Base-by-base conservation (phyloP, 176 grass and related monocot species). In the Carex scoparia region DNA sequence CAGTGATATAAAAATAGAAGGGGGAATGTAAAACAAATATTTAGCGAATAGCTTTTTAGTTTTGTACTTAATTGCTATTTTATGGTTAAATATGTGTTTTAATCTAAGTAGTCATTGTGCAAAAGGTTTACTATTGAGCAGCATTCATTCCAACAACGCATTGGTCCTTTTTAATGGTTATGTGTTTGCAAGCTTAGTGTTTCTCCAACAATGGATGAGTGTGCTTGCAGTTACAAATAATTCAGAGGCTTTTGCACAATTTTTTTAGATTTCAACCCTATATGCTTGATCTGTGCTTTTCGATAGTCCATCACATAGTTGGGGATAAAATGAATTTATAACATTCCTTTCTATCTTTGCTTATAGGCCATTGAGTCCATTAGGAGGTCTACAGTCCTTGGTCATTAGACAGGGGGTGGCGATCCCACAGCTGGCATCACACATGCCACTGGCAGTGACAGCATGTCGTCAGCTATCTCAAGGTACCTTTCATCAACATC, bases 381-480 rank as follows among this genome's bases (percentile, higher is more conserved):
- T 95, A 58, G 85, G 85, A 15, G 83, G 81, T 74, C 62, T 33
- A 33, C 81, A 85, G 28, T 87, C 89, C 30, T 76, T 90, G 49
- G 86, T 86, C 82, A 86, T 89, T 33, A 51, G 65, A 15, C 86
- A 86, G 53, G 54, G 77, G 73, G 44, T 68, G 75, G 59, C 74
- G 62, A 66, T 35, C 53, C 82, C 85, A 55, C 84, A 86, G 19
- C 66, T 94, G 60, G 89, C 91, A 28, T 86, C 79, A 27, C 90
- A 94, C 85, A 84, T 88, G 11, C 82, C 84, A 62, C 87, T 71
- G 32, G 86, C 65, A 89, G 70, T 77, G 89, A 84, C 88, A 81
- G 87, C 91, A 70, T 95, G 89, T 89, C 90, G 80, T 70, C 91
- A 95, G 87, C 91, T 98, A 81, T 95, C 88, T 62, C 93, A 94